Conservation (phyloP, 345 rosid species). For the Hypericum perforatum region DNA sequence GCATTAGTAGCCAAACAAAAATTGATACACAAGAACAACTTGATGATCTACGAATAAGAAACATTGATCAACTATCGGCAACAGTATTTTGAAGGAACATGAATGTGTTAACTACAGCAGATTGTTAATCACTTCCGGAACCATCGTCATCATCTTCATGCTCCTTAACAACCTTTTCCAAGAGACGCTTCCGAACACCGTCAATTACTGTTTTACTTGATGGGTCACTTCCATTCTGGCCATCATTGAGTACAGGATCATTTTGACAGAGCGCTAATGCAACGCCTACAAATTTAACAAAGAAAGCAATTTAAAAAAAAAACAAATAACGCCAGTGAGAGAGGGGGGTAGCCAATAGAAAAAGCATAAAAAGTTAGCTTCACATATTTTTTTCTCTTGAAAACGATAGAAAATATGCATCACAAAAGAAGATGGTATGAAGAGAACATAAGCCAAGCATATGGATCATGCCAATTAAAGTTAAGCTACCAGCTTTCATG, state of each 20-base stretch:
- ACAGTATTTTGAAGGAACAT: too few relatives aligned
- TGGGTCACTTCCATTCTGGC: constrained; percentile 58
- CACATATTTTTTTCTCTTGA: too few relatives aligned
- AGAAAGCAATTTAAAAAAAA: constrained; percentile 1
- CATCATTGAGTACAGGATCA: constrained; percentile 84
- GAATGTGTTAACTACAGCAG: too few relatives aligned
- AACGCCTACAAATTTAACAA: constrained; percentile 43
- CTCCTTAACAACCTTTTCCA: constrained; percentile 74
- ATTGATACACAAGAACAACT: too few relatives aligned
- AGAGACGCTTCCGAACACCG: constrained; percentile 67
- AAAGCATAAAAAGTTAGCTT: not conserved
- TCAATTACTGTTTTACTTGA: constrained; percentile 70
- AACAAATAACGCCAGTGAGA: not conserved
- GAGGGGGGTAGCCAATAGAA: not conserved
- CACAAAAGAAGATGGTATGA: too few relatives aligned
- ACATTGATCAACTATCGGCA: too few relatives aligned
- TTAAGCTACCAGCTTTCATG: too few relatives aligned
- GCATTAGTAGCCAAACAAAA: too few relatives aligned
- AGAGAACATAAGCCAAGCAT: too few relatives aligned
- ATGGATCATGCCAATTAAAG: too few relatives aligned
- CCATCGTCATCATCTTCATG: constrained; percentile 77
- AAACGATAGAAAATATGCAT: too few relatives aligned
- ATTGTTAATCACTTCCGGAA: constrained; percentile 62
- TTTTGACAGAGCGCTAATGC: constrained; percentile 90
- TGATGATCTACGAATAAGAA: too few relatives aligned